Evolutionary conservation across 2,329 filamentous ascomycete genomes (phyloP).

Genomic region (Pochonia chlamydosporia): DNA sequence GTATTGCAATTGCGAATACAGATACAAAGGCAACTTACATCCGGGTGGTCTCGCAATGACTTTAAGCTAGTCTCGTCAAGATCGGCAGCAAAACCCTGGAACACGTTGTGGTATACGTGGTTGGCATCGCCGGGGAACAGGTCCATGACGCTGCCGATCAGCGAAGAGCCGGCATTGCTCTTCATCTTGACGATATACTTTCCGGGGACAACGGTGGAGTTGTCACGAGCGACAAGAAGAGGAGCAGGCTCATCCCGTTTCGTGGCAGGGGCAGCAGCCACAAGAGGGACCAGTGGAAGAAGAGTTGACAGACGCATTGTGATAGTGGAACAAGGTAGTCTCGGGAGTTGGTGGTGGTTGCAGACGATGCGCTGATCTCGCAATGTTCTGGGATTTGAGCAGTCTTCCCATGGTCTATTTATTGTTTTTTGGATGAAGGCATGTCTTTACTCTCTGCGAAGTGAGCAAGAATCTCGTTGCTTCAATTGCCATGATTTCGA

Average conservation of each 20-base stretch:
- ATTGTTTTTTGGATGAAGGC: too few relatives aligned
- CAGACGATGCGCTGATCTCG: too few relatives aligned
- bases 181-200: constrained; percentile 24
- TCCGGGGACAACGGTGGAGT: constrained; percentile 16
- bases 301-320: too few relatives aligned
- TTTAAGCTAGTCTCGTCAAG: constrained; percentile 13
- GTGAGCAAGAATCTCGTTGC: too few relatives aligned
- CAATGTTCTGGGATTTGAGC: too few relatives aligned
- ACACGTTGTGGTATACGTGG: constrained; percentile 16
- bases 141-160: constrained; percentile 12
- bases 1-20: too few relatives aligned
- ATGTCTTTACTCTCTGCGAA: too few relatives aligned
- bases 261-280: constrained; percentile 11
- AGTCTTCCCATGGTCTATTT: too few relatives aligned
- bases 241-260: constrained; percentile 20
- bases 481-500: too few relatives aligned
- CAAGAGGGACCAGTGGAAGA: too few relatives aligned
- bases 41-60: constrained; percentile 15
- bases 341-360: too few relatives aligned
- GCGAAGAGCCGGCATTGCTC: constrained; percentile 8
- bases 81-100: constrained; percentile 17
- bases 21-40: constrained; percentile 16
- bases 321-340: too few relatives aligned
- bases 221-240: constrained; percentile 13
- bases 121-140: constrained; percentile 15